Conservation (phyloP, 257 asterid species). For the Mitragyna speciosa region DNA sequence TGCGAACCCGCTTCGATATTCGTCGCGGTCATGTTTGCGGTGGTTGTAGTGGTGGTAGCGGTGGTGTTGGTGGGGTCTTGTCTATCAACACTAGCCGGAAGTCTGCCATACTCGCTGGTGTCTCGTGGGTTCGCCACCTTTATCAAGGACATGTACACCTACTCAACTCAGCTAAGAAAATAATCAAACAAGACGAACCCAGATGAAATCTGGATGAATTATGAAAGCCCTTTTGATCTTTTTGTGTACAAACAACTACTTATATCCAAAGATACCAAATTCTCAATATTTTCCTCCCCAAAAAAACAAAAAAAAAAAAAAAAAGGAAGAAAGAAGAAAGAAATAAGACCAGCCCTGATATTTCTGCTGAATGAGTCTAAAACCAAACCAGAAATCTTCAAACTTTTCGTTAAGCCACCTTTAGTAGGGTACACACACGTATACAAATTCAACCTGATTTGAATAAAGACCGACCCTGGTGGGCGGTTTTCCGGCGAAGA, state of each 20-base stretch:
- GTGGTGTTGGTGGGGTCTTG: slow-evolving; percentile 21
- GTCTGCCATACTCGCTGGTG: slow-evolving; percentile 41
- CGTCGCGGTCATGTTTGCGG: slow-evolving; percentile 2
- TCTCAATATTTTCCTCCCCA: not conserved
- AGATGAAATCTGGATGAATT: not conserved
- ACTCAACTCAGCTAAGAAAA: not conserved
- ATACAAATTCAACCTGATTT: not conserved
- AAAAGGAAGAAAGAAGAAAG: not conserved
- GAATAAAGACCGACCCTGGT: not conserved
- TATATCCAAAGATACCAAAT: not conserved
- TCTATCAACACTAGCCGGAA: slow-evolving; percentile 25
- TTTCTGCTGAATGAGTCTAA: not conserved
- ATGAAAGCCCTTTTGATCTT: slow-evolving; percentile 10
- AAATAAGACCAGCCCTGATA: not conserved
- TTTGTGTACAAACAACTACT: not conserved
- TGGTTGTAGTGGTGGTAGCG: slow-evolving; percentile 18
- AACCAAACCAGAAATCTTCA: not conserved
- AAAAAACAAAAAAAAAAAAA: too few species aligned
- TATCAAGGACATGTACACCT: slow-evolving; percentile 37
- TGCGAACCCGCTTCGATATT: slow-evolving; percentile 1
- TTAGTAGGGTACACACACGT: not conserved
- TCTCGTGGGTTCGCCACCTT: slow-evolving; percentile 76
- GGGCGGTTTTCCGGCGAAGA: slow-evolving; percentile 3
- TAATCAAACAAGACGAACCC: not conserved
- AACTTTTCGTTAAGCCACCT: not conserved